Conservation (phyloP, 345 rosid species). For the Citrus trifoliata region DNA sequence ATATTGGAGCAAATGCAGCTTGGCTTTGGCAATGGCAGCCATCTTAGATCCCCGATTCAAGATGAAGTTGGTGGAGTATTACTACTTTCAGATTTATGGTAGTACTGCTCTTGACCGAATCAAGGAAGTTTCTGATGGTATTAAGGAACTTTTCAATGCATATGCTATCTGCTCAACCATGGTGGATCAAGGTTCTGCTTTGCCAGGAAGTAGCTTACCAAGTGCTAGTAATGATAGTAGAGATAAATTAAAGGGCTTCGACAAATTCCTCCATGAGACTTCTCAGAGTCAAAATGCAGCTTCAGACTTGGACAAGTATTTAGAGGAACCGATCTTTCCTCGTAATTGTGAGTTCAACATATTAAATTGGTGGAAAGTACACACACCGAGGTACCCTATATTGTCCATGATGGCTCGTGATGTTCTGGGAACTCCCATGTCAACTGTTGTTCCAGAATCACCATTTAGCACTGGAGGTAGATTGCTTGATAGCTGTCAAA, state of each 20-base stretch:
- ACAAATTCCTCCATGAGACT: constrained; percentile 84
- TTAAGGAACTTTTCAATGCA: constrained; percentile 77
- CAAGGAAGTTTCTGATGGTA: constrained; percentile 79
- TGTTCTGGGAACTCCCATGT: constrained; percentile 81
- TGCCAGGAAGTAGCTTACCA: constrained; percentile 67
- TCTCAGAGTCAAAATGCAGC: constrained; percentile 57
- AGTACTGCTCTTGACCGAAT: constrained; percentile 79
- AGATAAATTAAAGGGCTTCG: constrained; percentile 85
- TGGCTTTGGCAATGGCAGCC: constrained; percentile 82
- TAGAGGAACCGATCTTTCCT: constrained; percentile 86
- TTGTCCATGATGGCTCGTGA: constrained; percentile 95
- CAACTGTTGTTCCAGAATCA: constrained; percentile 54
- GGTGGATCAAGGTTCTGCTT: constrained; percentile 76
- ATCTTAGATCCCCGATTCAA: constrained; percentile 93
- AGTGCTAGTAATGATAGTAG: constrained; percentile 51
- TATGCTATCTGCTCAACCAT: constrained; percentile 74
- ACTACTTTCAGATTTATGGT: constrained; percentile 89
- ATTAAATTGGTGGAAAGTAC: constrained; percentile 95
- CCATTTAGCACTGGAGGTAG: constrained; percentile 54
- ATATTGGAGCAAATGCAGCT: constrained; percentile 89
- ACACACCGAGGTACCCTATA: constrained; percentile 92
- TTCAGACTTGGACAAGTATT: constrained; percentile 83
- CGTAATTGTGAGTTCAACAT: constrained; percentile 80
- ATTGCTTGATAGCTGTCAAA: constrained; percentile 50
- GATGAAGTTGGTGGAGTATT: constrained; percentile 92